phyloP scores from a whole-genome alignment of 2,329 filamentous ascomycete species.

The Penicillium sp. region DNA sequence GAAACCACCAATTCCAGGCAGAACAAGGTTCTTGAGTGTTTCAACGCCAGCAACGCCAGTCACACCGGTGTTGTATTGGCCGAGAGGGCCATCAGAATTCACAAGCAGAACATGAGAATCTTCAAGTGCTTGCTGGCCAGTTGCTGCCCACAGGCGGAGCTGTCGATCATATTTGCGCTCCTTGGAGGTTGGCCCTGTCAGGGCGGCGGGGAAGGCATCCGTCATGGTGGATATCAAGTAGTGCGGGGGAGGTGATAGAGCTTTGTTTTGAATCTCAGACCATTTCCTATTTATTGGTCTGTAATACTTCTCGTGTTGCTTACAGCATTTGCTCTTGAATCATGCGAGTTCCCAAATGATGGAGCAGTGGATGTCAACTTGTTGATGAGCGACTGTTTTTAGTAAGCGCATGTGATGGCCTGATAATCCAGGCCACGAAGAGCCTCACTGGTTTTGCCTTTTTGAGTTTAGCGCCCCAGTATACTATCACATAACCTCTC shows the following conservation, averaged over 20 bases:
- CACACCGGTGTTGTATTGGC: slow-evolving; percentile 48
- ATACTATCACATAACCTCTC: too few relatives aligned
- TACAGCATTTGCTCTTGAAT: background rate
- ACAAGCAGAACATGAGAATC: slow-evolving; percentile 87
- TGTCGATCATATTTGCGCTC: slow-evolving; percentile 90
- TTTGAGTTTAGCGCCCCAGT: too few relatives aligned
- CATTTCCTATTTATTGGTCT: background rate
- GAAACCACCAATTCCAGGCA: slow-evolving; percentile 88
- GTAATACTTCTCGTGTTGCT: background rate
- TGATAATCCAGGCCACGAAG: background rate
- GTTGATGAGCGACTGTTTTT: slow-evolving; percentile 3
- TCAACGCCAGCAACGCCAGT: slow-evolving; percentile 86
- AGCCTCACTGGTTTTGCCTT: too few relatives aligned
- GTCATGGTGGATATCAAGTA: slow-evolving; percentile 31
- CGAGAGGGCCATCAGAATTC: slow-evolving; percentile 60
- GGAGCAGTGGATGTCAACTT: slow-evolving; percentile 5
- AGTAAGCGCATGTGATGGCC: slow-evolving; percentile 1
- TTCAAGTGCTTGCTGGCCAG: slow-evolving; percentile 85
- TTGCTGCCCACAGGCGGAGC: slow-evolving; percentile 90
- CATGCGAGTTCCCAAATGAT: background rate
- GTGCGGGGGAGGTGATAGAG: background rate
- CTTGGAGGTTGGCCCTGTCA: slow-evolving; percentile 57
- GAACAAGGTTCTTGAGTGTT: slow-evolving; percentile 92
- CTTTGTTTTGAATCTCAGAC: background rate
- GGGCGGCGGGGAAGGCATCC: slow-evolving; percentile 36